Base-by-base conservation (phyloP, 345 rosid species). In the Eucalyptus pauciflora region DNA sequence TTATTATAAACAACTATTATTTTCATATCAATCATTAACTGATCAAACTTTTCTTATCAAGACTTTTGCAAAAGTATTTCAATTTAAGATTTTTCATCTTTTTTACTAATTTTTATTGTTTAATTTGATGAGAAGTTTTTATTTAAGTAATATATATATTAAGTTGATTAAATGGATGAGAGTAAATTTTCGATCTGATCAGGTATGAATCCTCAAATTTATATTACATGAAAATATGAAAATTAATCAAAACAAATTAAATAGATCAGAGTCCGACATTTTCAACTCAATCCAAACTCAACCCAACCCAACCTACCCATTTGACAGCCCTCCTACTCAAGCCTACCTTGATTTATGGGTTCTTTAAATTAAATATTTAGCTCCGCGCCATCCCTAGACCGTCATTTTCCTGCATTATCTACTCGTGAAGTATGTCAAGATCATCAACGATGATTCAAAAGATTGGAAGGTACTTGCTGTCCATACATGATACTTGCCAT, bases 191-290 rank as follows among this genome's bases (percentile, higher is more conserved):
- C 25, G 5, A 49, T 16, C 7, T 0, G 6, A 1, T 51, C 0
- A 51, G 2, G 4, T 7, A 51, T 51, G 8, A 0, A 0, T 52
- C 0, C 0, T 52, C 25, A 7, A 52, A 52, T 52, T 52, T 52
- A 18, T 52, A 18, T 52, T 4, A 52, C 1, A 18, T 52, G 10
- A 18, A 52, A 52, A 52, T 1, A 18, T 52, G 10, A 18, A 52
- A 52, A 52, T 20, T 1, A 0, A 50, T 50, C 18, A 3, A 52
- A 52, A 20, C 25, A 0, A 0, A 52, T 52, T 20, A 52, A 52
- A 51, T 51, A 0, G 7, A 0, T 17, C 2, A 51, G 0, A 51
- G 17, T 17, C 3, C 0, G 0, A 16, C 18, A 49, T 49, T 49
- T 49, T 4, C 14, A 16, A 48, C 13, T 0, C 6, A 50, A 4